These are phyloP conservation scores for Effrenium voratum DNA, from an alignment of 73 alveolate genomes.

Conservation along the genomic window DNA sequence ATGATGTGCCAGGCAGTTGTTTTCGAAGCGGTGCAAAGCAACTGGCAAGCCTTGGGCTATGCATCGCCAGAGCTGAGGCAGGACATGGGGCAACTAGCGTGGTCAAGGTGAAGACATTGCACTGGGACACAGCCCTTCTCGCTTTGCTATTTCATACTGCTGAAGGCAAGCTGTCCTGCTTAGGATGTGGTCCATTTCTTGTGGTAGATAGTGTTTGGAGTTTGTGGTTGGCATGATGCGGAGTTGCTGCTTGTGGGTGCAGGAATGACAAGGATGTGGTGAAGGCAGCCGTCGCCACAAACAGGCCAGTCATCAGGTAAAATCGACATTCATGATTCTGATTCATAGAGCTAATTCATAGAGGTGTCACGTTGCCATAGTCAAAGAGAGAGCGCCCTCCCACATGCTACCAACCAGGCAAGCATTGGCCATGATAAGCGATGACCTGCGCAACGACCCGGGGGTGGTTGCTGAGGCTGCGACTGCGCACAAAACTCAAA, in stretches of 20 bases:
- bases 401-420: too few relatives aligned
- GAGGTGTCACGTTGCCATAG: too few relatives aligned
- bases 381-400: too few relatives aligned
- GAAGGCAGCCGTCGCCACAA: conserved; percentile 84
- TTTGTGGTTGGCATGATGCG: background rate
- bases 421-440: conserved; percentile 87
- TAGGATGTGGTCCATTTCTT: background rate
- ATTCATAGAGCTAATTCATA: too few relatives aligned
- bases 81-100: background rate
- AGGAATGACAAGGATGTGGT: conserved; percentile 83
- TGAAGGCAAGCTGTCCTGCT: too few relatives aligned
- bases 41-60: conserved; percentile 93
- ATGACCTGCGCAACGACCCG: conserved; percentile 58
- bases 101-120: background rate
- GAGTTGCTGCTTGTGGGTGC: background rate
- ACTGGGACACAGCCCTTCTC: too few relatives aligned
- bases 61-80: conserved; percentile 86
- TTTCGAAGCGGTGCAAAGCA: conserved; percentile 89
- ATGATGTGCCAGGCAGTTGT: conserved; percentile 44
- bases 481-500: background rate
- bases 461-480: conserved; percentile 40
- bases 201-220: background rate
- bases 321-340: too few relatives aligned
- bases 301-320: too few relatives aligned
- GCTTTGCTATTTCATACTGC: too few relatives aligned